A percentile compares a stretch with the other conserved stretches of the same genome.
phyloP scores from a whole-genome alignment of 352 stramenopile species.

The Globisporangium heterothallicum region DNA sequence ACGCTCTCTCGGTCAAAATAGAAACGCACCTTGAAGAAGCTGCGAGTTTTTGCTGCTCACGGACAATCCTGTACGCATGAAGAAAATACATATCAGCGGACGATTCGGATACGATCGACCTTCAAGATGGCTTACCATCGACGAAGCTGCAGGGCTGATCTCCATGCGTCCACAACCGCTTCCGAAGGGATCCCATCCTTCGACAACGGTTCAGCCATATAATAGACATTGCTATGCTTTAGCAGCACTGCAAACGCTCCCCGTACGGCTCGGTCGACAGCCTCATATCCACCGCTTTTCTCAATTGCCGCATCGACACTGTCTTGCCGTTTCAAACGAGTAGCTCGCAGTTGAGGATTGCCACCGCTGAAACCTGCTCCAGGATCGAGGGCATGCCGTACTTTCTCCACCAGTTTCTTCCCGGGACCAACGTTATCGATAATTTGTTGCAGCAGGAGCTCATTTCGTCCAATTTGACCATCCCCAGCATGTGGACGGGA shows the following conservation, averaged over 20 bases:
- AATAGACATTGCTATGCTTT: slow-evolving; percentile 77
- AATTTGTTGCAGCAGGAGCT: slow-evolving; percentile 63
- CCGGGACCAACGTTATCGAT: slow-evolving; percentile 63
- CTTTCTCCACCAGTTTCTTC: slow-evolving; percentile 78
- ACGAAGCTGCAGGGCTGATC: slow-evolving; percentile 69
- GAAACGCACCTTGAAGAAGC: slow-evolving; percentile 39
- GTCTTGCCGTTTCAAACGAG: slow-evolving; percentile 70
- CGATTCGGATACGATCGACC: not conserved
- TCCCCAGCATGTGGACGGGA: not conserved
- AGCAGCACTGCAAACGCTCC: slow-evolving; percentile 73
- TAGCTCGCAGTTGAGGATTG: slow-evolving; percentile 62
- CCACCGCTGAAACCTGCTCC: slow-evolving; percentile 20
- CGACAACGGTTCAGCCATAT: slow-evolving; percentile 57
- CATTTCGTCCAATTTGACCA: slow-evolving; percentile 30
- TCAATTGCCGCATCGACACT: slow-evolving; percentile 80
- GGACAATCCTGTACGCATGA: slow-evolving; percentile 64
- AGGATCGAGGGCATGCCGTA: slow-evolving; percentile 65
- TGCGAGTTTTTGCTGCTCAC: slow-evolving; percentile 83
- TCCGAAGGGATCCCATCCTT: slow-evolving; percentile 59
- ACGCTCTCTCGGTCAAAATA: not conserved
- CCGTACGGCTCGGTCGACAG: slow-evolving; percentile 75
- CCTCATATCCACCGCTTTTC: slow-evolving; percentile 80
- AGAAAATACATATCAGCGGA: not conserved
- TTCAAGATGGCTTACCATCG: slow-evolving; percentile 42
- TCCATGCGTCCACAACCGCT: slow-evolving; percentile 64